Evolutionary conservation across 305 asterid species (phyloP).

Genomic region (Fraxinus paxiana): DNA sequence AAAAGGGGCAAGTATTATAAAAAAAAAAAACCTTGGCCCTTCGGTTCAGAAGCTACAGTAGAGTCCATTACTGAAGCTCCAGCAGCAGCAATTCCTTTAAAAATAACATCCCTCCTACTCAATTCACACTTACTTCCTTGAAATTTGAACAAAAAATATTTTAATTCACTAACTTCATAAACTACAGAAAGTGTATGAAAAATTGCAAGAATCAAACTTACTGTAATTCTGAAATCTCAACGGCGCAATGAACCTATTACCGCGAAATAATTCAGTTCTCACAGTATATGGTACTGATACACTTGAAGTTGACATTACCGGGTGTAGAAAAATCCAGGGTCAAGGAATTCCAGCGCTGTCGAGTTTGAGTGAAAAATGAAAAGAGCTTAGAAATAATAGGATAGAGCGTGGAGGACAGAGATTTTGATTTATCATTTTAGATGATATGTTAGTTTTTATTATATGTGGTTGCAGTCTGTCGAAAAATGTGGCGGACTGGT

Average conservation of each 20-base stretch:
- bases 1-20: neutral
- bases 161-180: neutral
- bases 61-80: conserved; percentile 70
- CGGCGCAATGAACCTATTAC: conserved; percentile 26
- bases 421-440: neutral
- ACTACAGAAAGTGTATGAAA: neutral
- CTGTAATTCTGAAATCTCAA: conserved; percentile 38
- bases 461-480: conserved; percentile 37
- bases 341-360: neutral
- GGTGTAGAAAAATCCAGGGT: neutral
- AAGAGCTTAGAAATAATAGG: neutral
- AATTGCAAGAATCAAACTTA: conserved; percentile 30
- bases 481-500: conserved; percentile 36
- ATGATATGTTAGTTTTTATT: neutral
- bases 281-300: conserved; percentile 34
- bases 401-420: neutral
- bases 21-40: conserved; percentile 31
- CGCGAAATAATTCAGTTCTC: conserved; percentile 36
- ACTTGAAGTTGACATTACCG: conserved; percentile 45
- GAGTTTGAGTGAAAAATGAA: conserved; percentile 1
- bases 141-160: neutral
- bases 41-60: conserved; percentile 48
- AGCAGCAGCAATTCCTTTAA: conserved; percentile 67
- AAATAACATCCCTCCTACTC: conserved; percentile 58
- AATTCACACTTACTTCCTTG: conserved; percentile 63